Evolutionary conservation across 2,329 filamentous ascomycete species (phyloP).

Genomic region (Magnaporthiopsis rhizophila): DNA sequence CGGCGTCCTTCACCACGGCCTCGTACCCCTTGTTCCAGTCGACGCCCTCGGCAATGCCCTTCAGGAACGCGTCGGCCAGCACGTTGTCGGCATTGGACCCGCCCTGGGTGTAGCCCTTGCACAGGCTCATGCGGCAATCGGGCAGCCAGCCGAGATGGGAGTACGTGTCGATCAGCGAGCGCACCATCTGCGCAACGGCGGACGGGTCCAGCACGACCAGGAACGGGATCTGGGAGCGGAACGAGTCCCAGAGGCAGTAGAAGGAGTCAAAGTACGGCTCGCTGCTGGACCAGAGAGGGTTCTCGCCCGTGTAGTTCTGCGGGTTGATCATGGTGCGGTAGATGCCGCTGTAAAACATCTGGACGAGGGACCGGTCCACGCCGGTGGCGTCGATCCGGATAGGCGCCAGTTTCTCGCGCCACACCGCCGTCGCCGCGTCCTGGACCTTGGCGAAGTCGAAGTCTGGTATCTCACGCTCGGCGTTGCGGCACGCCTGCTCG

Average conservation of each 20-base stretch:
- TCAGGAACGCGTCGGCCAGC: slow-evolving; percentile 59
- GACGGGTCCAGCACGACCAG: slow-evolving; percentile 59
- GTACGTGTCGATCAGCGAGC: slow-evolving; percentile 66
- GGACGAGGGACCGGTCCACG: slow-evolving; percentile 46
- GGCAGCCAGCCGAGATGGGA: slow-evolving; percentile 62
- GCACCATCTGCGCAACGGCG: slow-evolving; percentile 57
- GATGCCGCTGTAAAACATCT: slow-evolving; percentile 63
- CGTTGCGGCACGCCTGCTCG: slow-evolving; percentile 59
- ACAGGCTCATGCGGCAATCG: slow-evolving; percentile 70
- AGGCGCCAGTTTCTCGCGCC: slow-evolving; percentile 53
- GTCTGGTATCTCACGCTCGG: slow-evolving; percentile 59
- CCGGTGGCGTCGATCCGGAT: slow-evolving; percentile 35
- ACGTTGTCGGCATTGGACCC: slow-evolving; percentile 68
- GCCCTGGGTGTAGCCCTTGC: slow-evolving; percentile 66
- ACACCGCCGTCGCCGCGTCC: slow-evolving; percentile 44
- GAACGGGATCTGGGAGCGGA: slow-evolving; percentile 60
- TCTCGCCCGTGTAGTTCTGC: slow-evolving; percentile 68
- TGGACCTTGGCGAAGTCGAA: slow-evolving; percentile 53
- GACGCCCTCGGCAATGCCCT: slow-evolving; percentile 53
- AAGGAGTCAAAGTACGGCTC: slow-evolving; percentile 71
- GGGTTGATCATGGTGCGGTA: slow-evolving; percentile 67
- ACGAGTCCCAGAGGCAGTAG: slow-evolving; percentile 71
- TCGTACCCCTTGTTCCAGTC: slow-evolving; percentile 62
- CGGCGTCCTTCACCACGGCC: slow-evolving; percentile 65
- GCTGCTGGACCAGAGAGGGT: slow-evolving; percentile 55